These are phyloP conservation scores for Saitoella complicata DNA, from an alignment of 805 yeast species.

Conservation along the genomic window DNA sequence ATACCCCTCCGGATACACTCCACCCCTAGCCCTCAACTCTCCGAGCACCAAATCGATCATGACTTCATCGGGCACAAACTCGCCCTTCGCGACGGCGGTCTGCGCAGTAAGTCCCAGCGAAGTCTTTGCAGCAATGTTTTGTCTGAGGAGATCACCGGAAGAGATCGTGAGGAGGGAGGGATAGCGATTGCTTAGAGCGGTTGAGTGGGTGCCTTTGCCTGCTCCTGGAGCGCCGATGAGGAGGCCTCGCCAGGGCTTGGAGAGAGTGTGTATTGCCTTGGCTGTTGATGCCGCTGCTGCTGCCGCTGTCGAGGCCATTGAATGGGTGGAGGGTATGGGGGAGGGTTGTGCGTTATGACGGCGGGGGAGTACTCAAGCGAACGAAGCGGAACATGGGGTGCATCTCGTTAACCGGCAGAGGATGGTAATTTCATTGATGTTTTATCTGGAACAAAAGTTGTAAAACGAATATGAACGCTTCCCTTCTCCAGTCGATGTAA, in stretches of 20 bases:
- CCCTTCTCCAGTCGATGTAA: too few relatives aligned
- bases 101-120: conserved; percentile 30
- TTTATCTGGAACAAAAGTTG: too few relatives aligned
- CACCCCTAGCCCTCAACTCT: conserved; percentile 29
- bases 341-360: too few relatives aligned
- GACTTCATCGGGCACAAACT: conserved; percentile 53
- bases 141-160: conserved; percentile 70
- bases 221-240: conserved; percentile 90
- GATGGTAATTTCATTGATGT: too few relatives aligned
- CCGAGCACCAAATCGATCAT: conserved; percentile 43
- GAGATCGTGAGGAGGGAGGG: conserved; percentile 45
- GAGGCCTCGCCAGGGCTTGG: conserved; percentile 31
- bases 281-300: too few relatives aligned
- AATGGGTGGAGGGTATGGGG: too few relatives aligned
- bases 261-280: too few relatives aligned
- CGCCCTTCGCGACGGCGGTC: conserved; percentile 46
- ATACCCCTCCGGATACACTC: conserved; percentile 24
- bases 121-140: conserved; percentile 41
- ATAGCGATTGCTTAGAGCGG: conserved; percentile 39
- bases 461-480: too few relatives aligned
- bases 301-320: too few relatives aligned
- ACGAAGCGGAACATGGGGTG: too few relatives aligned
- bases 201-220: conserved; percentile 84
- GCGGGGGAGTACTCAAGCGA: too few relatives aligned
- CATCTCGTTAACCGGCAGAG: too few relatives aligned